These are phyloP conservation scores for Erucastrum elatum DNA, from an alignment of 345 rosid species.

Conservation along the genomic window DNA sequence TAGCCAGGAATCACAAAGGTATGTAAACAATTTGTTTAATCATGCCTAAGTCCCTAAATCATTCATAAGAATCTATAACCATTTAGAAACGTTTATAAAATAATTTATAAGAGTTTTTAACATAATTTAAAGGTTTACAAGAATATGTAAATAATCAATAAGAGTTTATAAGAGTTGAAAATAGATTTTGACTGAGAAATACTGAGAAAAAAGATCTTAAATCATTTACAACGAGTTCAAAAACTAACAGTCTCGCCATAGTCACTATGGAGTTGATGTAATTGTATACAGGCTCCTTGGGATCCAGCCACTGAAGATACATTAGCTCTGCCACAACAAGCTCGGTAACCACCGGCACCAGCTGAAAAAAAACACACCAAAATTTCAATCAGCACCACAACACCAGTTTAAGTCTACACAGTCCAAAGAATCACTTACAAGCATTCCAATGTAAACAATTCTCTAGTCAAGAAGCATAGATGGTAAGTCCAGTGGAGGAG, in stretches of 20 bases:
- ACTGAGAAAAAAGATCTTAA: background rate
- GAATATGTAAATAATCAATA: too few relatives aligned
- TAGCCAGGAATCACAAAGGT: too few relatives aligned
- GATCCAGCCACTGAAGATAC: conserved; percentile 82
- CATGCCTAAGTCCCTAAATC: too few relatives aligned
- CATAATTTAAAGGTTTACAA: too few relatives aligned
- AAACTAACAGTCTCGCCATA: conserved; percentile 80
- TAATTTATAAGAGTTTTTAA: too few relatives aligned
- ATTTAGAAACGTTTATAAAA: too few relatives aligned
- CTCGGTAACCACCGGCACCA: conserved; percentile 87
- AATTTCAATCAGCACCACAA: conserved; percentile 1
- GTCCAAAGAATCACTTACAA: conserved; percentile 49
- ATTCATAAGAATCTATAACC: too few relatives aligned
- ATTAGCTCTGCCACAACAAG: conserved; percentile 73
- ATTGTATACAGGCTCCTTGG: conserved; percentile 66
- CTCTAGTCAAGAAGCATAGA: conserved; percentile 77
- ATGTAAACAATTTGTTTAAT: too few relatives aligned
- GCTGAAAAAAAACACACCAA: conserved; percentile 47
- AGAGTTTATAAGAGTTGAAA: too few relatives aligned
- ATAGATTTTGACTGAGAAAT: too few relatives aligned
- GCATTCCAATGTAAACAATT: conserved; percentile 90
- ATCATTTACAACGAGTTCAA: background rate
- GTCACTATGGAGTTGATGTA: conserved; percentile 87
- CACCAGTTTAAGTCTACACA: background rate
- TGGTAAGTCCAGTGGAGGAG: conserved; percentile 80